Evolutionary conservation across 768 basidiomycete species (phyloP), one percentile per base, ranked within the genome.

Genomic region (Neoboletus magnificus): DNA sequence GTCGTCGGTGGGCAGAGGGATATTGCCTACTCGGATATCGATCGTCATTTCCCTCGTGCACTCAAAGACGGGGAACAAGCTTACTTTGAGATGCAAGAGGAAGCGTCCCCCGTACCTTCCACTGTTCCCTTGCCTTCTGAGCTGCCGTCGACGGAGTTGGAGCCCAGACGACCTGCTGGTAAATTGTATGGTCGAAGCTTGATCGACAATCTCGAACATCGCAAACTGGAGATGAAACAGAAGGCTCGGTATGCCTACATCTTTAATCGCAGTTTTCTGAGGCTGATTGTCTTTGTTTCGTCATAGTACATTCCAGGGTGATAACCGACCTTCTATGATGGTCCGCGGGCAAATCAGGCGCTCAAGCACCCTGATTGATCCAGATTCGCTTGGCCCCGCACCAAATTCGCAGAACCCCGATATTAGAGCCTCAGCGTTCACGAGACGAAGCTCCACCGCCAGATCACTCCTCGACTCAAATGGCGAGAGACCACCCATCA

Each of bases 321-420:
- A 97, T 65, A 80, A 88, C 60, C 78, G 93, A 54, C 92, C 94
- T 11, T 89, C 91, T 5, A 96, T 96, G 94, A 95, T 96, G 93
- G 82, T 86, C 33, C 82, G 93, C 58, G 75, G 77, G 36, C 71
- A 74, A 41, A 69, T 76, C 35, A 72, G 78, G 54, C 84, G 81
- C 20, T 69, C 82, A 13, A 85, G 81, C 61, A 89, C 91, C 0
- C 70, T 93, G 48, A 89, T 93, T 62, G 88, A 93, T 66, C 86
- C 87, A 18, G 75, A 80, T 39, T 74, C 81, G 4, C 74, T 92
- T 46, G 78, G 76, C 39, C 66, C 68, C 16, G 73, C 78, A n/a
- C 82, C 84, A 6, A 63, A 65, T 27, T 72, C 76, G 16, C 80
- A 81, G 51, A 73, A 74, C 35, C 65, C 77, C 59, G 76, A 73